These are phyloP conservation scores for Ruellia speciosa DNA, from an alignment of 305 asterid genomes.

Conservation along the genomic window DNA sequence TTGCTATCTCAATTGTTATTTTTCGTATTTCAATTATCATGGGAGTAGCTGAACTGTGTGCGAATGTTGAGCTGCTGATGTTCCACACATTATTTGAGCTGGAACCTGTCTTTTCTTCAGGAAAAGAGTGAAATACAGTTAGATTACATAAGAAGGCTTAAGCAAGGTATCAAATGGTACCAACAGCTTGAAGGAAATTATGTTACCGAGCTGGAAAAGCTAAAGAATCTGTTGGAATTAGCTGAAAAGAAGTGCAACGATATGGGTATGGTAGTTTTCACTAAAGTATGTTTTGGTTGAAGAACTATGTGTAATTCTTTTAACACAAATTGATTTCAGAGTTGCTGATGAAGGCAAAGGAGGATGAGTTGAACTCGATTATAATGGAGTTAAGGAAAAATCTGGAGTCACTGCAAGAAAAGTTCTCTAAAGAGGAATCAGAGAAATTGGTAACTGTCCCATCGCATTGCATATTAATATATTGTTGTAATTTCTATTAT, in stretches of 20 bases:
- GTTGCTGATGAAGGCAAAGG: conserved; percentile 64
- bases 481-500: background rate
- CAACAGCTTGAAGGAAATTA: conserved; percentile 67
- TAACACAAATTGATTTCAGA: conserved; percentile 32
- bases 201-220: conserved; percentile 42
- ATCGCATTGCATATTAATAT: background rate
- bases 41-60: background rate
- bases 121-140: conserved; percentile 69
- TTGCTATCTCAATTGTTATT: too few relatives aligned
- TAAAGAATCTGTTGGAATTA: conserved; percentile 27
- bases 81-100: background rate
- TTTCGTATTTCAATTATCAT: background rate
- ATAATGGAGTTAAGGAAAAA: conserved; percentile 68
- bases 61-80: background rate
- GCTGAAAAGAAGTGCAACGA: conserved; percentile 70
- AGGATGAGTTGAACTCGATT: conserved; percentile 69
- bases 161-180: conserved; percentile 77
- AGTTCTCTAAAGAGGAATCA: conserved; percentile 54
- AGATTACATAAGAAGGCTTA: conserved; percentile 61
- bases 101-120: conserved; percentile 29
- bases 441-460: conserved; percentile 51
- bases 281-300: background rate
- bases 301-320: background rate
- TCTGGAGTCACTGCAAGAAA: conserved; percentile 57
- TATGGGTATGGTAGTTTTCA: conserved; percentile 34